Evolutionary conservation across 768 basidiomycete genomes (phyloP).

Genomic region (Astraeus odoratus): DNA sequence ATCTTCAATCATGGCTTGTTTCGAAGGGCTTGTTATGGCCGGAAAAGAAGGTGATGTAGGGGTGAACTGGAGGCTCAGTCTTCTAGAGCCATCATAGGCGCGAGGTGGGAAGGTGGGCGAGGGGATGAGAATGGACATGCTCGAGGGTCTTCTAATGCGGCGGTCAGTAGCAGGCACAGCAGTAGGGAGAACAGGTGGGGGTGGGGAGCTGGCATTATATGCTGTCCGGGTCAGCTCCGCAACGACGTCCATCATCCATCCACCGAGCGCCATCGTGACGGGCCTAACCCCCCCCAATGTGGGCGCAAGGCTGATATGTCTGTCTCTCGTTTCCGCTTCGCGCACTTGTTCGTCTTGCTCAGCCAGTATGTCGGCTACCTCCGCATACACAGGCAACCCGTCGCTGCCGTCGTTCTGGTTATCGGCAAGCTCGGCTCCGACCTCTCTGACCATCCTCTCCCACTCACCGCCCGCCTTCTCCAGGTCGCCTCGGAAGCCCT

Average conservation of each 20-base stretch:
- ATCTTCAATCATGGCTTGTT: slow-evolving; percentile 23
- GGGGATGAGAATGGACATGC: slow-evolving; percentile 34
- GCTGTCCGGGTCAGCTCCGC: slow-evolving; percentile 48
- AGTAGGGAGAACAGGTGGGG: slow-evolving; percentile 11
- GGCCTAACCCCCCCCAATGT: slow-evolving; percentile 38
- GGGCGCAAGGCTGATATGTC: slow-evolving; percentile 38
- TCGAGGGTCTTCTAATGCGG: slow-evolving; percentile 19
- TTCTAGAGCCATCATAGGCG: slow-evolving; percentile 19
- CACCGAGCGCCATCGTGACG: slow-evolving; percentile 46
- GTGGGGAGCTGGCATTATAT: slow-evolving; percentile 6
- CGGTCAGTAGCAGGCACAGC: slow-evolving; percentile 13
- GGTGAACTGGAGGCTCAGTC: slow-evolving; percentile 59
- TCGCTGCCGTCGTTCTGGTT: slow-evolving; percentile 24
- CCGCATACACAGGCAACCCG: slow-evolving; percentile 27
- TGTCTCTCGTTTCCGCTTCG: slow-evolving; percentile 26
- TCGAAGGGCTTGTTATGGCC: slow-evolving; percentile 5
- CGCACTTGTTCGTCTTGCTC: slow-evolving; percentile 11
- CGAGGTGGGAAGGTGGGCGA: slow-evolving; percentile 22
- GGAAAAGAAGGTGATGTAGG: slow-evolving; percentile 42
- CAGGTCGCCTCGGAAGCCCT: slow-evolving; percentile 80
- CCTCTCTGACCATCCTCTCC: slow-evolving; percentile 59
- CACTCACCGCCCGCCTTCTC: slow-evolving; percentile 64
- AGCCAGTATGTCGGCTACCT: slow-evolving; percentile 37
- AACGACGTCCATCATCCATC: slow-evolving; percentile 82
- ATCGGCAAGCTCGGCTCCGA: slow-evolving; percentile 44